A percentile compares a stretch with the other conserved stretches of the same genome.
phyloP scores from a whole-genome alignment of 179 eudicot genomes.

The Beta lomatogona region DNA sequence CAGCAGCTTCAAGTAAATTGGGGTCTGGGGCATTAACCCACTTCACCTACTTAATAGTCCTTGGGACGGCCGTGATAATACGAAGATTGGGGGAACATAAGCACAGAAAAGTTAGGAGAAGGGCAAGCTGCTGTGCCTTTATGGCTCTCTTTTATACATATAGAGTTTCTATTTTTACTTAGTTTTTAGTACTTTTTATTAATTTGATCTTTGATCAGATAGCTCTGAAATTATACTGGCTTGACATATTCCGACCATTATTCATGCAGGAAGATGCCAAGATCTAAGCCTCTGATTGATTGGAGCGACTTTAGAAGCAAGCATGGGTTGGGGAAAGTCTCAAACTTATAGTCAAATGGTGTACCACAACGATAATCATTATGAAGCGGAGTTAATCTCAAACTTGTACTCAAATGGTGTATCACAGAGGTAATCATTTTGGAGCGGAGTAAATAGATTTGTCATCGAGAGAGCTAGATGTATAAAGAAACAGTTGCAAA shows the following conservation, averaged over 20 bases:
- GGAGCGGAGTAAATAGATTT: slow-evolving; percentile 28
- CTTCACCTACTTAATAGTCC: neutral
- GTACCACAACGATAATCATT: slow-evolving; percentile 3
- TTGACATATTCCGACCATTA: neutral
- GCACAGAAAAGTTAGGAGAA: neutral
- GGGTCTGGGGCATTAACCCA: neutral
- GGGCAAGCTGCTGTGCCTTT: neutral
- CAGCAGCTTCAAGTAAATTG: no score
- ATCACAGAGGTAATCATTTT: slow-evolving; percentile 8
- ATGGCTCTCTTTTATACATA: neutral
- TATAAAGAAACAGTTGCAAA: slow-evolving; percentile 36
- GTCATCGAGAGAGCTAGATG: slow-evolving; percentile 31
- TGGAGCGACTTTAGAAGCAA: neutral
- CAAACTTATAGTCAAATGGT: slow-evolving; percentile 9
- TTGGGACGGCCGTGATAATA: neutral
- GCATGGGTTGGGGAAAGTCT: neutral
- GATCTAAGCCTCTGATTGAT: slow-evolving; percentile 15
- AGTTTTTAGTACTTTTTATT: no score
- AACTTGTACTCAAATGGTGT: slow-evolving; percentile 1
- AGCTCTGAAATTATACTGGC: neutral
- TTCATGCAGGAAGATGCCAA: slow-evolving; percentile 27
- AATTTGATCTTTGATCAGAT: neutral
- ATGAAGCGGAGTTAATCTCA: slow-evolving; percentile 16
- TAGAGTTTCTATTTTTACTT: no score
- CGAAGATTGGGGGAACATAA: neutral